These are phyloP conservation scores for Xenoacremonium recifei DNA, from an alignment of 2,329 filamentous ascomycete genomes.

Conservation along the genomic window DNA sequence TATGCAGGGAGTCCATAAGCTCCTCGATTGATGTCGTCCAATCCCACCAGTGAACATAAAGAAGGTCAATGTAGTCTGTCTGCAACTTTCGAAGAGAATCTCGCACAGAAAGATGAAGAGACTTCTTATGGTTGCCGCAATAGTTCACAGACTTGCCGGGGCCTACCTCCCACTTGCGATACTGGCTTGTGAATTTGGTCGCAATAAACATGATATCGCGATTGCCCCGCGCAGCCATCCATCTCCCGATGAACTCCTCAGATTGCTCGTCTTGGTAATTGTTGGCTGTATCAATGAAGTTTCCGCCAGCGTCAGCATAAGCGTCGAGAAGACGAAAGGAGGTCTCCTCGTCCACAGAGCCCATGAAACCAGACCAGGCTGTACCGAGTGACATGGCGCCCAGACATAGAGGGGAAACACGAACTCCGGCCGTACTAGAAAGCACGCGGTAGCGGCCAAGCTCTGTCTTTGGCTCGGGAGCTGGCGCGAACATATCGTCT, in stretches of 20 bases:
- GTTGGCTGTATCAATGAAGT: constrained; percentile 67
- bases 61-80: constrained; percentile 44
- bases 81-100: constrained; percentile 45
- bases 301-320: constrained; percentile 57
- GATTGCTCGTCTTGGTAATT: constrained; percentile 58
- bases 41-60: constrained; percentile 47
- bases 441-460: neutral
- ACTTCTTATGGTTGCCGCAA: constrained; percentile 43
- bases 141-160: constrained; percentile 39
- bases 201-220: constrained; percentile 54
- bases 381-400: constrained; percentile 50
- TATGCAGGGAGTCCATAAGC: constrained; percentile 41
- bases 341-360: constrained; percentile 52
- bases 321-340: constrained; percentile 58
- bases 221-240: constrained; percentile 46
- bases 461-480: no score
- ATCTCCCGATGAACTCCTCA: constrained; percentile 58
- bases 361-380: constrained; percentile 45
- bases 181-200: constrained; percentile 56
- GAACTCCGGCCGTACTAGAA: neutral
- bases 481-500: no score
- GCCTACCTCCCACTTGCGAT: constrained; percentile 35
- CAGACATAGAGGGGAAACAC: neutral
- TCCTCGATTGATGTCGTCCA: constrained; percentile 40
- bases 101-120: constrained; percentile 39